Percentiles rank a stretch among this genome's conserved stretches.
Conservation (phyloP, 2,329 filamentous ascomycete genomes). For the Epichloe sp. region DNA sequence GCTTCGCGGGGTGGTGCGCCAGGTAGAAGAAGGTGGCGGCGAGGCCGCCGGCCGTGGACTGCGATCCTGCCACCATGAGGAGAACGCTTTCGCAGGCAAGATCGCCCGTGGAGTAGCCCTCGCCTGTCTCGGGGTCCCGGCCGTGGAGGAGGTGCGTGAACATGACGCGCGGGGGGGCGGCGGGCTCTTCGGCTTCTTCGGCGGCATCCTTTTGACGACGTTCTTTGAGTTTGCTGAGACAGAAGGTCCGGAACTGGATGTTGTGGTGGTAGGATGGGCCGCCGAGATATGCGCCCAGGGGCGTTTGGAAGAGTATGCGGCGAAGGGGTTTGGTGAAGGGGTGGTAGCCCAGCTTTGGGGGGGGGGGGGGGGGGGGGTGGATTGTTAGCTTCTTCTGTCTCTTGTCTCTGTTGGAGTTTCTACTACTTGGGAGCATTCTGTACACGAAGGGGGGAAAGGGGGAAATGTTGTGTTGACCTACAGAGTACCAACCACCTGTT, state of each 20-base stretch:
- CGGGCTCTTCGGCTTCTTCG: no score
- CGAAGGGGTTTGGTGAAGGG: background rate
- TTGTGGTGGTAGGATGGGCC: background rate
- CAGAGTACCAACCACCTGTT: conserved; percentile 7
- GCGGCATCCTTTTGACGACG: background rate
- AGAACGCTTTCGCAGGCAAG: conserved; percentile 14
- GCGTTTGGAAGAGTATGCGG: background rate
- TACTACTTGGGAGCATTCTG: no score
- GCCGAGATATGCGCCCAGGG: background rate
- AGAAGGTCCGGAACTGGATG: background rate
- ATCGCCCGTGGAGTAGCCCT: conserved; percentile 11
- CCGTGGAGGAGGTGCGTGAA: conserved; percentile 13
- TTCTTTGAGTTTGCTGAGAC: conserved; percentile 6
- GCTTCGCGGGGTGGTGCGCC: conserved; percentile 3
- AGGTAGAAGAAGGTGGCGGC: conserved; percentile 12
- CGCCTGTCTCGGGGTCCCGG: conserved; percentile 12
- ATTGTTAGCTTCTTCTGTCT: no score
- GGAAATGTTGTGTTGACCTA: background rate
- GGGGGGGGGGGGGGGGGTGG: no score
- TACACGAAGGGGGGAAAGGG: background rate
- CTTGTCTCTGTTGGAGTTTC: no score
- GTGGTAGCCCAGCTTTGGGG: background rate
- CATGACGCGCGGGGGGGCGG: conserved; percentile 7
- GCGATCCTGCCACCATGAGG: conserved; percentile 12
- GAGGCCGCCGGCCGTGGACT: conserved; percentile 9